Base-by-base conservation (phyloP, 176 grass and related monocot genomes). In the Oryza meyeriana region DNA sequence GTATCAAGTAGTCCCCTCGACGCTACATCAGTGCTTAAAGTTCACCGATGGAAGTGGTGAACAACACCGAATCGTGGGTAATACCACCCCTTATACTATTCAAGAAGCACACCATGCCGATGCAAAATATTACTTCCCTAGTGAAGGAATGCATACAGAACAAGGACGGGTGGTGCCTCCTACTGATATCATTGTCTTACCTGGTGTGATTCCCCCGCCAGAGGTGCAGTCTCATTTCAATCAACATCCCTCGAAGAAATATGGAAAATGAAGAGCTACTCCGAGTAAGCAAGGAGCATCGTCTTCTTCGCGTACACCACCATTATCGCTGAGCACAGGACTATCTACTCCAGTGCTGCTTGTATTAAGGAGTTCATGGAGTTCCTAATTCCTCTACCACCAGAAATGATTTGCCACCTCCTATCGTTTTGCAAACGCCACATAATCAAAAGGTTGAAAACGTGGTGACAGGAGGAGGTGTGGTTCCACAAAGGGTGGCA, bases 191-290 rank as follows among this genome's bases (percentile, higher is more conserved):
- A 10, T 65, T 0, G 1, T 79, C 1, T 24, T 24, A 8, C 27
- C 18, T 0, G 1, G 61, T 5, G 31, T 61, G 3, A n/a, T 5
- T 5, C 7, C 27, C 0, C 28, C 25, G 0, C 0, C 0, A 6
- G 16, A 7, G 16, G 18, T 4, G 0, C 26, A 72, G 8, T 0
- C 41, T 44, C 41, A 44, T 13, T 12, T 44, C 3, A 30, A 0
- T 1, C 13, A 17, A 3, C 11, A 5, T 7, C 28, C 5, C 1
- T 71, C 39, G 4, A 44, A 4, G 5, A 77, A 17, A 44, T 10
- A 14, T 3, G 41, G 12, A 44, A 44, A 2, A 13, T 3, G 41
- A 11, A 13, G 41, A 14, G 2, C 0, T 10, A 44, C 12, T 13
- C 12, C 12, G 12, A 44, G 12, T 11, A 44, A 44, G 41, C 12